Base-by-base conservation (phyloP, 345 rosid genomes). In the Aquilaria malaccensis region DNA sequence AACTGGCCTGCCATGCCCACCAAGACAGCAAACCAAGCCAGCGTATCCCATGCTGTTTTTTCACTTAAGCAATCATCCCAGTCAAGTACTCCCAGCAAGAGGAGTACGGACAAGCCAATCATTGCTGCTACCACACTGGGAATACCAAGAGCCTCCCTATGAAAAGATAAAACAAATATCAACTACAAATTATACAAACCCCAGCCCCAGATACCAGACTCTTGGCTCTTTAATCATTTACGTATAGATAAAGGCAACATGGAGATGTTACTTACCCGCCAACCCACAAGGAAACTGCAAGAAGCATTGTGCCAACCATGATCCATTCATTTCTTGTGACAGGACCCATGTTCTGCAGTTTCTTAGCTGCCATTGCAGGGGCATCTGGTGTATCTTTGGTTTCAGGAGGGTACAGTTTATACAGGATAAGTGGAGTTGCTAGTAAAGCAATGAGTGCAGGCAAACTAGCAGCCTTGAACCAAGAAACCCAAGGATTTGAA, bases 51-150 rank as follows among this genome's bases (percentile, higher is more conserved):
- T 0, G 99, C 97, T 6, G 99, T 90, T 67, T 91, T 86, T 64
- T 94, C 99, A 62, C 91, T 85, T 30, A 94, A 70, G 74, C 99
- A 94, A 64, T 94, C 99, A 52, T 91, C 89, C 99, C 97, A 94
- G 9, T 94, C 86, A 56, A 94, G 95, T 52, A 91, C 97, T 67
- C 99, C 99, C 55, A 88, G 66, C 51, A 85, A 66, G 52, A 94
- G 93, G 49, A 94, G 91, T 60, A 90, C 79, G 10, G 95, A 90
- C 65, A 94, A 73, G 64, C 93, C 96, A 50, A 94, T 86, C 99
- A 94, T 90, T 2, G 97, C 97, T 60, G 99, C 91, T 45, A 90
- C 97, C 46, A 94, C 99, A 68, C 97, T 90, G 10, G 96, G 96
- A 60, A 94, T 77, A 32, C 95, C 91, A 3, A 90, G 70, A 32